phyloP scores from a whole-genome alignment of 2,329 filamentous ascomycete genomes.

The Xylariaceae sp. region DNA sequence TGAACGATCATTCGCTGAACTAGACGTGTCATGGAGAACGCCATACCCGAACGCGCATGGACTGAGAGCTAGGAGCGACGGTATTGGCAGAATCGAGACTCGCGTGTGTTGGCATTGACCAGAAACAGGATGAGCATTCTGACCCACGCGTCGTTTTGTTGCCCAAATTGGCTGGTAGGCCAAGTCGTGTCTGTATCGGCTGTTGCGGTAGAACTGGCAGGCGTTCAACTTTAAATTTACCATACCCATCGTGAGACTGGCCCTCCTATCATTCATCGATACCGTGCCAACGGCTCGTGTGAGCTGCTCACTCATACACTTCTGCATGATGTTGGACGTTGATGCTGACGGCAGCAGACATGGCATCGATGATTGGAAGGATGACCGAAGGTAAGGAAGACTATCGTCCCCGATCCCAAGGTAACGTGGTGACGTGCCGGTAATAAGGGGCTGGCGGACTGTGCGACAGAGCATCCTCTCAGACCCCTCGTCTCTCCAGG shows the following conservation, averaged over 20 bases:
- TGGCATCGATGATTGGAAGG: no score
- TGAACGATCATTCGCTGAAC: conserved; percentile 12
- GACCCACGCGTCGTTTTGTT: conserved; percentile 16
- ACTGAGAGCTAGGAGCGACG: neutral
- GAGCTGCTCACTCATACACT: no score
- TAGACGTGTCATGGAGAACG: conserved; percentile 2
- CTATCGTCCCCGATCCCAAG: no score
- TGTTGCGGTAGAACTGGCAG: neutral
- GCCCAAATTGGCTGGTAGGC: conserved; percentile 7
- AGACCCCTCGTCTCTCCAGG: no score
- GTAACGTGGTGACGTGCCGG: no score
- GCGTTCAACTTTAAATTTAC: neutral
- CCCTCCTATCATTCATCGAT: neutral
- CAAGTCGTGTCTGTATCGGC: neutral
- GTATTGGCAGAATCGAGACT: conserved; percentile 9
- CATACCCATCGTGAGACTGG: neutral
- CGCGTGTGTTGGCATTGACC: conserved; percentile 18
- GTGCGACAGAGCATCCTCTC: no score
- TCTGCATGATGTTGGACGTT: no score
- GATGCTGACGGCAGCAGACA: no score
- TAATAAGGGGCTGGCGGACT: no score
- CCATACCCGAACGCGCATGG: conserved; percentile 18
- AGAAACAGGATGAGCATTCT: conserved; percentile 15
- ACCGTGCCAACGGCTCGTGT: no score
- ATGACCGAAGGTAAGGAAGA: no score